phyloP scores from a whole-genome alignment of 805 yeast genomes.

The Clavispora carvajalis region DNA sequence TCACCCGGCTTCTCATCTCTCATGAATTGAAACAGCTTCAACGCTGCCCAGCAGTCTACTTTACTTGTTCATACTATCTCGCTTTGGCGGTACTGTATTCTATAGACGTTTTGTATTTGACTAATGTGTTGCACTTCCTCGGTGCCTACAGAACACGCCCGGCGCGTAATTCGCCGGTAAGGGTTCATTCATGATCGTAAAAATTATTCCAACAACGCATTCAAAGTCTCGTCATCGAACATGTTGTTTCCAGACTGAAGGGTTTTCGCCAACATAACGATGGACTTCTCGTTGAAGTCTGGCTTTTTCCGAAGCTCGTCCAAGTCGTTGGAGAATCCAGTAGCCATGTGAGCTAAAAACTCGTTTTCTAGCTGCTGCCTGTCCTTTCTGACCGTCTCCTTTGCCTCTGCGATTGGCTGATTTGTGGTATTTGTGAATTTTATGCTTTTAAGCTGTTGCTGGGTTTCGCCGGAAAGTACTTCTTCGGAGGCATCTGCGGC shows the following conservation, averaged over 20 bases:
- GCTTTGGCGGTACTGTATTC: not conserved
- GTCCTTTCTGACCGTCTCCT: conserved; percentile 22
- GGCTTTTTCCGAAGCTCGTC: conserved; percentile 56
- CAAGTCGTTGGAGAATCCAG: conserved; percentile 55
- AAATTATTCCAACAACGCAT: conserved; percentile 14
- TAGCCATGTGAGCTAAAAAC: conserved; percentile 52
- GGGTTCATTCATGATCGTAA: not conserved
- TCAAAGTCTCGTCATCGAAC: conserved; percentile 50
- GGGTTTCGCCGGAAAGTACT: conserved; percentile 14
- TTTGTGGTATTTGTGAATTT: conserved; percentile 22
- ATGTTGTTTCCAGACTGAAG: conserved; percentile 55
- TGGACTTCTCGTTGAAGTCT: conserved; percentile 55
- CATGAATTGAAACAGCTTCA: too few species aligned
- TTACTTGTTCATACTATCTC: too few species aligned
- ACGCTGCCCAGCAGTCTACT: too few species aligned
- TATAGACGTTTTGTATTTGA: not conserved
- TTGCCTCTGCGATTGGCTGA: conserved; percentile 15
- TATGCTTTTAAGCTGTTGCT: conserved; percentile 17
- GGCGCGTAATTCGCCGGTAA: not conserved
- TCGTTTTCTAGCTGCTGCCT: conserved; percentile 41
- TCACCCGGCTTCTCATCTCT: too few species aligned
- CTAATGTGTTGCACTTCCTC: not conserved
- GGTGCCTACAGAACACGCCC: not conserved
- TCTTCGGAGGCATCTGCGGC: conserved; percentile 5
- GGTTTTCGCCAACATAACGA: conserved; percentile 51